Evolutionary conservation across 176 grass and related monocot genomes (phyloP).

Genomic region (Eleusine indica): DNA sequence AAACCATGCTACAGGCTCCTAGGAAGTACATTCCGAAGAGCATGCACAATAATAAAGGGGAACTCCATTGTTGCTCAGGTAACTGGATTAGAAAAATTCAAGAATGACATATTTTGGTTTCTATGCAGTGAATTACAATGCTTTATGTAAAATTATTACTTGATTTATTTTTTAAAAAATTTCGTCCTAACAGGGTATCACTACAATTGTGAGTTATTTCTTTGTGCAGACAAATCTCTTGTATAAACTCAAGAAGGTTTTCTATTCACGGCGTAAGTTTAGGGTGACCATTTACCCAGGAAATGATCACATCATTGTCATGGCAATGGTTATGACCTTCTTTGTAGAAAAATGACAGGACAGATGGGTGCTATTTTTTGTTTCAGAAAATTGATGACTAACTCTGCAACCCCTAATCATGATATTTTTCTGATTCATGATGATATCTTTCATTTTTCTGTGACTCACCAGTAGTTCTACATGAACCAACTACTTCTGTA

Average conservation of each 20-base stretch:
- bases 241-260: conserved; percentile 79
- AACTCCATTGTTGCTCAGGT: conserved; percentile 87
- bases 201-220: conserved; percentile 2
- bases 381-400: conserved; percentile 36
- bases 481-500: conserved; percentile 8
- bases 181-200: conserved; percentile 12
- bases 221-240: conserved; percentile 79
- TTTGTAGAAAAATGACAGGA: conserved; percentile 49
- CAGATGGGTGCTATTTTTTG: not conserved
- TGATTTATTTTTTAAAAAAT: not conserved
- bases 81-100: conserved; percentile 11
- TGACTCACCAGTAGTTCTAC: conserved; percentile 22
- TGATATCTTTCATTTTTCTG: conserved; percentile 19
- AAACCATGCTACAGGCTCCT: conserved; percentile 67
- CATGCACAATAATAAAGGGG: conserved; percentile 77
- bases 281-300: conserved; percentile 85
- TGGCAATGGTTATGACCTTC: conserved; percentile 79
- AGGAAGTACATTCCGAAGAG: conserved; percentile 74
- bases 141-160: not conserved
- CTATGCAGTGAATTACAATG: not conserved
- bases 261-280: conserved; percentile 85
- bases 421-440: not conserved
- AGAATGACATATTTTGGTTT: conserved; percentile 15
- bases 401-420: not conserved
- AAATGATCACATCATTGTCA: conserved; percentile 73